A percentile compares a stretch with the other conserved stretches of the same genome.
These are phyloP conservation scores for Ganoderma meredithae DNA, from an alignment of 1,284 basidiomycete genomes.

Conservation along the genomic window DNA sequence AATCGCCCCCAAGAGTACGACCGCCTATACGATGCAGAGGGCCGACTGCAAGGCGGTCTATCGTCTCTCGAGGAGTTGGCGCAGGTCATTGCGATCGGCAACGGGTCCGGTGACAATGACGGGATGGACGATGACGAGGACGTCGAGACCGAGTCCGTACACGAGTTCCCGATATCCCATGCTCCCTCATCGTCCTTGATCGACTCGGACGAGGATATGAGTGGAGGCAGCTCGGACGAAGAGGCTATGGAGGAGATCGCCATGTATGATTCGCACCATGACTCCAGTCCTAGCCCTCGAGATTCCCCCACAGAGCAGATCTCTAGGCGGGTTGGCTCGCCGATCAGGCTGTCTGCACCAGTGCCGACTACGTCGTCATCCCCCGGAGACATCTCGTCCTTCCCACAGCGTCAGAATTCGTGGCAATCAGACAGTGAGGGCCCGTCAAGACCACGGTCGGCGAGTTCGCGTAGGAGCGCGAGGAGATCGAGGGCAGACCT, in stretches of 20 bases:
- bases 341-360: slow-evolving; percentile 20
- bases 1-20: slow-evolving; percentile 81
- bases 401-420: slow-evolving; percentile 37
- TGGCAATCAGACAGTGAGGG: slow-evolving; percentile 46
- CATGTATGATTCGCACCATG: slow-evolving; percentile 63
- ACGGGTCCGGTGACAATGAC: slow-evolving; percentile 64
- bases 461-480: slow-evolving; percentile 60
- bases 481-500: slow-evolving; percentile 51
- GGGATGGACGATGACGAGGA: slow-evolving; percentile 63
- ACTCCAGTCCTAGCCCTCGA: slow-evolving; percentile 16
- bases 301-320: slow-evolving; percentile 14
- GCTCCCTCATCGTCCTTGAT: slow-evolving; percentile 61
- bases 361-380: slow-evolving; percentile 32
- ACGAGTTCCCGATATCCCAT: slow-evolving; percentile 76
- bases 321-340: slow-evolving; percentile 19
- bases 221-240: slow-evolving; percentile 73
- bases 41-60: slow-evolving; percentile 83
- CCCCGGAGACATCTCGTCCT: slow-evolving; percentile 34
- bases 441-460: slow-evolving; percentile 47
- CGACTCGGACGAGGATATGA: slow-evolving; percentile 83
- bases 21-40: slow-evolving; percentile 75
- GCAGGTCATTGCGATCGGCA: slow-evolving; percentile 73
- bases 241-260: slow-evolving; percentile 80
- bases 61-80: slow-evolving; percentile 84
- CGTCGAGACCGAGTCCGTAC: slow-evolving; percentile 70